Conservation (phyloP, 306 rosid species). For the Adenanthera pavonina region DNA sequence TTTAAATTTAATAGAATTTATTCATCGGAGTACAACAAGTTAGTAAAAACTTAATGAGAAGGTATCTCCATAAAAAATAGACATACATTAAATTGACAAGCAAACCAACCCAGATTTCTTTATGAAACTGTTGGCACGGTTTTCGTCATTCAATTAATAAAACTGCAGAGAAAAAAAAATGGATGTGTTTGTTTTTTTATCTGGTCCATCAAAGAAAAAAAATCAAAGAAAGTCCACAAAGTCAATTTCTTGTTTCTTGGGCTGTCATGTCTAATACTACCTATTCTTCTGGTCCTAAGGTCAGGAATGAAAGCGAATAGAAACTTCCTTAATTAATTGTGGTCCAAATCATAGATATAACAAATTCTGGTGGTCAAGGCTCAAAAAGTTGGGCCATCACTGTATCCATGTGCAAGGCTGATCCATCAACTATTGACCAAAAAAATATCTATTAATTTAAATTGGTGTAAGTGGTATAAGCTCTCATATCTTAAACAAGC, state of each 20-base stretch:
- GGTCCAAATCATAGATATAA: not conserved
- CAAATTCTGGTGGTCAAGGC: slow-evolving; percentile 6
- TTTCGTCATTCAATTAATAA: not conserved
- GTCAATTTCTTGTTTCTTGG: slow-evolving; percentile 6
- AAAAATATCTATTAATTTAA: too few relatives aligned
- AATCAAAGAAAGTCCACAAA: not conserved
- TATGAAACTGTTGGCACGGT: not conserved
- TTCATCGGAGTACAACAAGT: not conserved
- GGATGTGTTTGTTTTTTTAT: not conserved
- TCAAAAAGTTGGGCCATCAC: not conserved
- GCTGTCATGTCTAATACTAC: not conserved
- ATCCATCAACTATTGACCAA: too few relatives aligned
- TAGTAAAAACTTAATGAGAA: not conserved
- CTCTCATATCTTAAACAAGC: too few relatives aligned
- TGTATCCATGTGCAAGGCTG: not conserved
- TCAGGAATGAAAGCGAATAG: not conserved
- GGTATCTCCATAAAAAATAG: not conserved
- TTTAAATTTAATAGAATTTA: not conserved
- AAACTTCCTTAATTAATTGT: not conserved
- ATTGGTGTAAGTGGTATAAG: too few relatives aligned
- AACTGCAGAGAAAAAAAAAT: not conserved
- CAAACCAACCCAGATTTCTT: not conserved
- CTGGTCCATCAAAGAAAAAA: not conserved
- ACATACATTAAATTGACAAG: not conserved
- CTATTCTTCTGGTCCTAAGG: not conserved